These are phyloP conservation scores for Niveomyces coronatus DNA, from an alignment of 2,329 filamentous ascomycete genomes.

Conservation along the genomic window DNA sequence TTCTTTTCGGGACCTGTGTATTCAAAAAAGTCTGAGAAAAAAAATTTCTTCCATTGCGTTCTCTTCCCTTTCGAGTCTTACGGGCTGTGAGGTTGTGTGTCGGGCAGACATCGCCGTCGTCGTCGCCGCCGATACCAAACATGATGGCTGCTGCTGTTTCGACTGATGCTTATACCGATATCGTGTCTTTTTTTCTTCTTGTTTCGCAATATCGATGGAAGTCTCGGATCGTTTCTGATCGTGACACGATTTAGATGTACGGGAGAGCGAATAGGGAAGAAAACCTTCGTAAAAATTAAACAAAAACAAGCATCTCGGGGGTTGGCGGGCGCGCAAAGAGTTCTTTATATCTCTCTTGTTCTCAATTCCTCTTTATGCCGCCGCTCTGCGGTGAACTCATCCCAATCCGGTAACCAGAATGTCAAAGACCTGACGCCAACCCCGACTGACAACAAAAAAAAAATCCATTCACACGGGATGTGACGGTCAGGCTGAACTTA, in stretches of 20 bases:
- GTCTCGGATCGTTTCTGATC: too few species aligned
- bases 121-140: conserved; percentile 8
- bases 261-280: too few species aligned
- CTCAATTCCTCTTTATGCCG: too few species aligned
- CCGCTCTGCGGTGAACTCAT: neutral
- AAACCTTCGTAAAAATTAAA: too few species aligned
- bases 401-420: conserved; percentile 7
- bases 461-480: neutral
- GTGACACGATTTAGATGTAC: too few species aligned
- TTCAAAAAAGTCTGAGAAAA: neutral
- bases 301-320: too few species aligned
- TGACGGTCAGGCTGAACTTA: neutral
- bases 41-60: neutral
- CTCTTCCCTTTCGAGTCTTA: neutral
- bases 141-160: conserved; percentile 1
- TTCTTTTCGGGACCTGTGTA: conserved; percentile 6
- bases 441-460: too few species aligned
- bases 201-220: too few species aligned
- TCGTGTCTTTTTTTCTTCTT: neutral
- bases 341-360: conserved; percentile 6
- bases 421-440: too few species aligned
- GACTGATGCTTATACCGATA: neutral
- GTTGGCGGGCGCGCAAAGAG: too few species aligned
- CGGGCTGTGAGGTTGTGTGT: conserved; percentile 7
- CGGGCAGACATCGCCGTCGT: conserved; percentile 6